Evolutionary conservation across 352 stramenopile genomes (phyloP), one percentile per base, ranked within the genome.

Genomic region (Phytopythium kandeliae): DNA sequence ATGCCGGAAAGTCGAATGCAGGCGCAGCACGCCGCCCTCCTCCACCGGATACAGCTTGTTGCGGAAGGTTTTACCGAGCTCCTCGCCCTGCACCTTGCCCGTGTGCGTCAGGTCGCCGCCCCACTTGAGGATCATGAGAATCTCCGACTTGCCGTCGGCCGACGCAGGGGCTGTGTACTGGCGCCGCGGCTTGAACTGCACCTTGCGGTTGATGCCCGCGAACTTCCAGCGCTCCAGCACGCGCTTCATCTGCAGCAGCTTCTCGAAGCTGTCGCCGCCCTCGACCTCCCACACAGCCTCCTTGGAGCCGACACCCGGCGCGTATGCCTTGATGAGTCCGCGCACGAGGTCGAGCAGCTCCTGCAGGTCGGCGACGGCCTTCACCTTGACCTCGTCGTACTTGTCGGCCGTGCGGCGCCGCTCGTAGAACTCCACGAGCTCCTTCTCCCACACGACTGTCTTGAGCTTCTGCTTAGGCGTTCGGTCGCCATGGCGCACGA

Each of bases 381-480:
- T 92, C 28, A 91, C 79, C 52, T 93, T 92, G 30, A 93, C 71
- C 54, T 95, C 85, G 26, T 92, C 78, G 54, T 86, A 84, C 51
- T 89, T 91, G 48, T 81, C 74, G 42, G 84, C 83, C 28, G 55
- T 83, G 13, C 71, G 70, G 2, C 76, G 66, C 49, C 71, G 77
- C 51, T 89, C 73, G 55, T 94, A 93, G 48, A 94, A 92, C 10
- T 73, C 62, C 4, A 98, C 69, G 10, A 98, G 70, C 22, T 86
- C 72, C 24, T 82, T 77, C 44, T 96, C 84, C 62, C 78, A 92
- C 40, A 97, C 78, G 21, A 92, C 71, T 7, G 96, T 97, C 67
- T 98, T 98, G 25, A 98, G 79, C 62, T 99, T 99, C 68, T 99
- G 97, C 73, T 99, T 99, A 0, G 97, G 97, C 10, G 97, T 99